Evolutionary conservation across 2,329 filamentous ascomycete species (phyloP).

Genomic region (Lithohypha guttulata): DNA sequence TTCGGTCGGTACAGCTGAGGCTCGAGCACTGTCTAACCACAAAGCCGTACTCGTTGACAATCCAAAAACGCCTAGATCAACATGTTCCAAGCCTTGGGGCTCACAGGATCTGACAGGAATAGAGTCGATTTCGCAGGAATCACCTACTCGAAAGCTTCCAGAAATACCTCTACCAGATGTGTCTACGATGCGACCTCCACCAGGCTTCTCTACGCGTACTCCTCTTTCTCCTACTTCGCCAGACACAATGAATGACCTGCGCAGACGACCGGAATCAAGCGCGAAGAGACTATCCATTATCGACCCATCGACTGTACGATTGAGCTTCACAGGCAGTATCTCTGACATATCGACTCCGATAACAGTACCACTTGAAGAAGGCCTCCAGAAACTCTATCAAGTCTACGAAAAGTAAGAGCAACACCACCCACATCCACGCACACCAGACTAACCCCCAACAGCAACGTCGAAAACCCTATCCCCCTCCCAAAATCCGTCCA

Average conservation of each 20-base stretch:
- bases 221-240: not conserved
- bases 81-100: no score
- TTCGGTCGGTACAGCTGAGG: no score
- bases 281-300: slow-evolving; percentile 4
- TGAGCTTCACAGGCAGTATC: slow-evolving; percentile 5
- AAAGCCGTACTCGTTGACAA: no score
- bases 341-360: not conserved
- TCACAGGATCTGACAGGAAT: no score
- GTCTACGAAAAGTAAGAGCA: slow-evolving; percentile 5
- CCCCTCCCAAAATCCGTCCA: not conserved
- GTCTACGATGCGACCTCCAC: no score
- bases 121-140: no score
- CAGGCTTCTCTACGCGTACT: no score
- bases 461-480: not conserved
- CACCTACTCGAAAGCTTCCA: no score
- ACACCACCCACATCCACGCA: not conserved
- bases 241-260: not conserved
- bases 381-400: slow-evolving; percentile 6
- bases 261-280: not conserved
- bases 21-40: no score
- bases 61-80: no score
- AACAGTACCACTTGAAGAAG: not conserved
- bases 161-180: no score
- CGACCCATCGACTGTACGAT: not conserved
- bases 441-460: not conserved